Percentiles rank a stretch among this genome's conserved stretches.
phyloP scores from a whole-genome alignment of 108 stramenopile species.

The Schizochytrium sp. region DNA sequence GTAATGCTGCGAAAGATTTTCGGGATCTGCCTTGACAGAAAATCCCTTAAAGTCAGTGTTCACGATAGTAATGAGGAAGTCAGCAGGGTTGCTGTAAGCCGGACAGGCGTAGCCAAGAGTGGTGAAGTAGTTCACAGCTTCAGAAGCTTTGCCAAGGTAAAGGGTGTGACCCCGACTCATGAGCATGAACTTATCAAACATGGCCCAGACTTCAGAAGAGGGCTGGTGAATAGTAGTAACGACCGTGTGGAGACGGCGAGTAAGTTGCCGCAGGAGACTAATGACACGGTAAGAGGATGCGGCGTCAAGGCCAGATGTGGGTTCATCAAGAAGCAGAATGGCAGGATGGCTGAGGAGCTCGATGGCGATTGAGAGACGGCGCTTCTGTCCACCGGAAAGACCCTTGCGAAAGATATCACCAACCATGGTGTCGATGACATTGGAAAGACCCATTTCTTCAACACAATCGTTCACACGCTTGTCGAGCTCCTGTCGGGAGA shows the following conservation, averaged over 20 bases:
- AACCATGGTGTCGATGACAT: conserved; percentile 81
- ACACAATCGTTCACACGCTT: conserved; percentile 82
- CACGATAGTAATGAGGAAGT: conserved; percentile 58
- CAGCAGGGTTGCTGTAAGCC: conserved; percentile 62
- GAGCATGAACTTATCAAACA: conserved; percentile 69
- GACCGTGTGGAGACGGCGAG: conserved; percentile 70
- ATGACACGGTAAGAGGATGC: conserved; percentile 78
- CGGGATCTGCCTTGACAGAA: background rate
- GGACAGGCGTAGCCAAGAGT: conserved; percentile 54
- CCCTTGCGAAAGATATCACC: conserved; percentile 75
- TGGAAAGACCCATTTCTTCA: conserved; percentile 82
- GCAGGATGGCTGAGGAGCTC: conserved; percentile 71
- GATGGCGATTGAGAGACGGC: conserved; percentile 74
- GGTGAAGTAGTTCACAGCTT: conserved; percentile 54
- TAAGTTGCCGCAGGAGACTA: conserved; percentile 76
- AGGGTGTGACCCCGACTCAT: conserved; percentile 67
- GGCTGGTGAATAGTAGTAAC: conserved; percentile 77
- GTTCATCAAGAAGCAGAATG: conserved; percentile 75
- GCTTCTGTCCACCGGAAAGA: conserved; percentile 77
- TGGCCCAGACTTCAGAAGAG: conserved; percentile 61
- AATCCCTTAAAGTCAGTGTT: conserved; percentile 50
- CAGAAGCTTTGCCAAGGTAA: conserved; percentile 68
- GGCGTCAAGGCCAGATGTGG: conserved; percentile 70
- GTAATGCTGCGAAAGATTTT: background rate
- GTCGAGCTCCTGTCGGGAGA: conserved; percentile 75